Conservation (phyloP, 805 yeast species). For the Lipomyces spencermartinsiae region DNA sequence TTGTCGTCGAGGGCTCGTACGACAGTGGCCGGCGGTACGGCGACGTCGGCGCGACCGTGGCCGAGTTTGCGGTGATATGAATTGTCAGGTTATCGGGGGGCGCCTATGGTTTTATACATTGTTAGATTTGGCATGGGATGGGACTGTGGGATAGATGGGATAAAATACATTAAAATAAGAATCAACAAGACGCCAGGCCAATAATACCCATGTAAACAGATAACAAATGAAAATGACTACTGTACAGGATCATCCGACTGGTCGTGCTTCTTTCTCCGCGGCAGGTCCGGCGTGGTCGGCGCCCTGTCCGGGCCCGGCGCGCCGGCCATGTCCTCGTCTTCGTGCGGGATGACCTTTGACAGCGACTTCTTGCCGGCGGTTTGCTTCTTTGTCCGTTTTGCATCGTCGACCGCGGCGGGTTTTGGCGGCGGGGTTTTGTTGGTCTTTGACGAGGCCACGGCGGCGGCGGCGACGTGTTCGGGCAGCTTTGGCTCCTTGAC, state of each 20-base stretch:
- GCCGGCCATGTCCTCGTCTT: not conserved
- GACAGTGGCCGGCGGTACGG: conserved; percentile 47
- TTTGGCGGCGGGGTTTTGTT: not conserved
- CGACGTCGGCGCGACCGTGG: conserved; percentile 55
- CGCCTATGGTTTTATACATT: no score
- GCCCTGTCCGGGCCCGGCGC: conserved; percentile 6
- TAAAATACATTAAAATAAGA: no score
- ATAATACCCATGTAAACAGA: not conserved
- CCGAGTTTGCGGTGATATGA: conserved; percentile 49
- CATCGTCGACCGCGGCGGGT: not conserved
- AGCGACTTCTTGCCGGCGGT: not conserved
- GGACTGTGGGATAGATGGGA: no score
- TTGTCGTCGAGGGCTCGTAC: conserved; percentile 60
- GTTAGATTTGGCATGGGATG: no score
- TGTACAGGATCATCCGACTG: not conserved
- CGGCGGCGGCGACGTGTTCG: not conserved
- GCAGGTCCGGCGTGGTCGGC: not conserved
- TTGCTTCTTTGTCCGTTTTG: not conserved
- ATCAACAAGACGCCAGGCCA: not conserved
- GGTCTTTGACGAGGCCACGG: not conserved
- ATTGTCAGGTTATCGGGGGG: no score
- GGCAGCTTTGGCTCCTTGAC: not conserved
- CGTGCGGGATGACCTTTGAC: not conserved
- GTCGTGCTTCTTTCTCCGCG: not conserved
- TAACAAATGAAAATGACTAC: no score